Base-by-base conservation (phyloP, 768 basidiomycete genomes). In the Multifurca ochricompacta region DNA sequence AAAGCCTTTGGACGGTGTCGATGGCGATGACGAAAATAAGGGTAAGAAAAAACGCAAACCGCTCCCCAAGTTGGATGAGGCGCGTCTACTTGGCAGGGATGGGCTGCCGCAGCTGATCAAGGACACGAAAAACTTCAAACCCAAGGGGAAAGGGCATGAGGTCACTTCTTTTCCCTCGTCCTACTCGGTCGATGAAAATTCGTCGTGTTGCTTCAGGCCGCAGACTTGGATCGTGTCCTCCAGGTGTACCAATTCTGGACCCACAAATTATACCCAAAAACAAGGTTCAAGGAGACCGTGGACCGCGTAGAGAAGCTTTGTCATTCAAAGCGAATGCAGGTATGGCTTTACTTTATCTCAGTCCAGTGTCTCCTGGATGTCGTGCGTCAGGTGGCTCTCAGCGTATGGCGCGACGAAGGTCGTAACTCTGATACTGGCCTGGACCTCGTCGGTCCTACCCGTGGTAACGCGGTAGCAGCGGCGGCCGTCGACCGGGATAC, bases 211-310 rank as follows among this genome's bases (percentile, higher is more conserved):
- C 11, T 1, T 51, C 40, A 97, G 94, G 75, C 74, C n/a, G 68
- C 78, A 47, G 94, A 99, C 68, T 77, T 99, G 35, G 81, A 80
- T 59, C 75, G 87, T 35, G 70, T 97, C 13, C 73, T 98, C 51
- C 81, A 83, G 58, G 72, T 87, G 32, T 98, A 98, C 66, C 91
- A 93, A 64, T 87, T 92, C 63, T 99, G 96, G 96, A 79, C 91
- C 3, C 96, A 98, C 71, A 80, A 78, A 62, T 75, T 99, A 75
- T 94, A 87, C 65, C 96, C 96, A 4, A 91, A 87, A 64, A 84
- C 80, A 4, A 83, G 85, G 36, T 96, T 98, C 67, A 75, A 76
- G 41, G 93, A 96, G 64, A 95, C 92, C 0, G 82, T 95, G 5
- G 71, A 80, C 30, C 77, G 86, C 9, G 80, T 98, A 9, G 95